Conservation (phyloP, 75 land plant genomes). For the Azolla pinnata region DNA sequence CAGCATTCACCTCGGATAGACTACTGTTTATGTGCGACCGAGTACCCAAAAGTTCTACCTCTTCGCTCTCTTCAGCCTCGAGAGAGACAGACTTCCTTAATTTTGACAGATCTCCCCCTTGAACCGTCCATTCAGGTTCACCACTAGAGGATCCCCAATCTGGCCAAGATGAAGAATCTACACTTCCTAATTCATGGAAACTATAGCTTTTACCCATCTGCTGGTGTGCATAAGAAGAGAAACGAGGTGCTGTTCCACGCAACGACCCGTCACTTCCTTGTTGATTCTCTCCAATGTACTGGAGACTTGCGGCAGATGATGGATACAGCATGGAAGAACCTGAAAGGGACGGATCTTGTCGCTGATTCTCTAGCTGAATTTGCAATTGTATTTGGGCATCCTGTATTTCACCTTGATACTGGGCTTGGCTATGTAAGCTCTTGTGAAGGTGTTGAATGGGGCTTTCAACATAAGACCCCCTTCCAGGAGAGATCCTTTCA, state of each 20-base stretch:
- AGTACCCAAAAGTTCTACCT: conserved; percentile 31
- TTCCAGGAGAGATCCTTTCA: conserved; percentile 45
- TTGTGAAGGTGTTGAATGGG: conserved; percentile 32
- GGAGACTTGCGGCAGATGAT: conserved; percentile 2
- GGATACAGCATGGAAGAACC: conserved; percentile 1
- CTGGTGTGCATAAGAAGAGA: conserved; percentile 24
- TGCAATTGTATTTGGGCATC: conserved; percentile 27
- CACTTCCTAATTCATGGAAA: conserved; percentile 33
- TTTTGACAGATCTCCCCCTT: conserved; percentile 34
- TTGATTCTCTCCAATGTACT: background rate
- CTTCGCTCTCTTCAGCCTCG: conserved; percentile 20
- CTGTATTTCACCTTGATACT: conserved; percentile 44
- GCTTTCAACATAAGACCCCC: conserved; percentile 36
- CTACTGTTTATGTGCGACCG: conserved; percentile 31
- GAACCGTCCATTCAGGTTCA: conserved; percentile 56
- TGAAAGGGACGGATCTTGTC: background rate
- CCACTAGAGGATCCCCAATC: conserved; percentile 65
- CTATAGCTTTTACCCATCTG: conserved; percentile 26
- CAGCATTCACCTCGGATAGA: background rate
- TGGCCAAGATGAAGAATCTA: conserved; percentile 15
- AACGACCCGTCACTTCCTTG: background rate
- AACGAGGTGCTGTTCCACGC: conserved; percentile 12
- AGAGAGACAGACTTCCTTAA: conserved; percentile 30
- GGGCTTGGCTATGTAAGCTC: conserved; percentile 36
- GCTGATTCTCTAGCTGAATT: background rate